Conservation (phyloP, 805 yeast species). For the Debaryomyces castellii region DNA sequence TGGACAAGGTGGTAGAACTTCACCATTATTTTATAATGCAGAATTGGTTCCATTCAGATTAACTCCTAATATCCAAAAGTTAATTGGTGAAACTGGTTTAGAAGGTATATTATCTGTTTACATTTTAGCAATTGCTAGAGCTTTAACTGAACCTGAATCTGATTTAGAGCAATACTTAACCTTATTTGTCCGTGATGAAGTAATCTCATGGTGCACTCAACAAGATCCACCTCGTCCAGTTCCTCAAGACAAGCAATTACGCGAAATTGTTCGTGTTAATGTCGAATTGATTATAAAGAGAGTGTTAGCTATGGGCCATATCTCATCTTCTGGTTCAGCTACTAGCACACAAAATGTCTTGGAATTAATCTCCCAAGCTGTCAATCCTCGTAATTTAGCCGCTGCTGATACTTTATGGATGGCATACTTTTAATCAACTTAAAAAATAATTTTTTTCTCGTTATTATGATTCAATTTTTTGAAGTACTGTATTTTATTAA, state of each 20-base stretch:
- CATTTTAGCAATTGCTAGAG: constrained; percentile 80
- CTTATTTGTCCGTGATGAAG: constrained; percentile 94
- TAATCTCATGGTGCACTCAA: constrained; percentile 90
- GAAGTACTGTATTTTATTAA: neutral
- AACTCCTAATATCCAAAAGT: constrained; percentile 91
- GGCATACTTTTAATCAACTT: constrained; percentile 69
- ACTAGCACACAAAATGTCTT: constrained; percentile 86
- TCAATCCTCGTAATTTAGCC: constrained; percentile 90
- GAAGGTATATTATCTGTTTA: constrained; percentile 91
- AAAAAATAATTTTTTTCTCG: neutral
- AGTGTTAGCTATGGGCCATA: constrained; percentile 66
- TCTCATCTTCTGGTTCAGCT: constrained; percentile 57
- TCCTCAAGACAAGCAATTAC: constrained; percentile 78
- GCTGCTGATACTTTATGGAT: constrained; percentile 90
- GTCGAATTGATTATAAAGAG: constrained; percentile 82
- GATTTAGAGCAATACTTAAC: constrained; percentile 89
- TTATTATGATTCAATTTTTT: constrained; percentile 1
- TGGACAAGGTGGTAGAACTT: constrained; percentile 50
- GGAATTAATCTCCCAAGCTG: constrained; percentile 91
- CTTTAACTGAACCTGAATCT: constrained; percentile 86
- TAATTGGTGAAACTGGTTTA: constrained; percentile 90
- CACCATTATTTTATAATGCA: constrained; percentile 85
- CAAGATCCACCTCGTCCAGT: constrained; percentile 70
- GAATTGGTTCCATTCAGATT: constrained; percentile 95
- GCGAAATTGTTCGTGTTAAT: constrained; percentile 84